Percentiles rank a stretch among this genome's conserved stretches.
These are phyloP conservation scores for Beauveria sp. DNA, from an alignment of 2,329 filamentous ascomycete species.

Conservation along the genomic window DNA sequence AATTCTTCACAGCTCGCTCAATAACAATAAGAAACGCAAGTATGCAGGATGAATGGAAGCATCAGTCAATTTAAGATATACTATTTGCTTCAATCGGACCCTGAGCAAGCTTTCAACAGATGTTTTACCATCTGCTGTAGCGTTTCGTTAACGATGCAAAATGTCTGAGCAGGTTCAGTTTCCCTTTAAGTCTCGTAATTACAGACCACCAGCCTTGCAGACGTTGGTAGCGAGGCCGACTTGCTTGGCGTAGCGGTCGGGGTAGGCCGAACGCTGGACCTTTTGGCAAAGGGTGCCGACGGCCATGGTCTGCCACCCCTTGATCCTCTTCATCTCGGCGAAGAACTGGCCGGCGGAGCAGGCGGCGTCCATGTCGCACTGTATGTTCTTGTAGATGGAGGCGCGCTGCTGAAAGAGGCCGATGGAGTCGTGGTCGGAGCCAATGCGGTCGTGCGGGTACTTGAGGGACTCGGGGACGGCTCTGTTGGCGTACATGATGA, in stretches of 20 bases:
- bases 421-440: slow-evolving; percentile 18
- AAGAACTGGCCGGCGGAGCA: slow-evolving; percentile 18
- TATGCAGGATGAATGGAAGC: background rate
- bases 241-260: slow-evolving; percentile 14
- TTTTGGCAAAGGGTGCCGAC: slow-evolving; percentile 18
- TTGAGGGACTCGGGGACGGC: slow-evolving; percentile 15
- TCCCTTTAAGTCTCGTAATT: background rate
- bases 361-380: slow-evolving; percentile 16
- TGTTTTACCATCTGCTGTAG: background rate
- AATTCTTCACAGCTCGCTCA: too few relatives aligned
- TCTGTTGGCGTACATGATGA: slow-evolving; percentile 16
- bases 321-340: slow-evolving; percentile 15
- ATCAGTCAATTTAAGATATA: background rate
- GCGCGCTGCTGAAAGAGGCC: slow-evolving; percentile 20
- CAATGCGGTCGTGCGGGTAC: slow-evolving; percentile 15
- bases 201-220: slow-evolving; percentile 16
- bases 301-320: slow-evolving; percentile 16
- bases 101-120: background rate
- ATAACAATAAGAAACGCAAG: too few relatives aligned
- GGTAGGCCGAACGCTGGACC: slow-evolving; percentile 18
- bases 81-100: background rate
- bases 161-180: background rate
- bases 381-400: slow-evolving; percentile 16
- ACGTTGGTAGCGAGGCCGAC: slow-evolving; percentile 14
- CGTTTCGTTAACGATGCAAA: background rate